Evolutionary conservation across 345 rosid genomes (phyloP), one percentile per base, ranked within the genome.

Genomic region (Arabidopsis arenosa): DNA sequence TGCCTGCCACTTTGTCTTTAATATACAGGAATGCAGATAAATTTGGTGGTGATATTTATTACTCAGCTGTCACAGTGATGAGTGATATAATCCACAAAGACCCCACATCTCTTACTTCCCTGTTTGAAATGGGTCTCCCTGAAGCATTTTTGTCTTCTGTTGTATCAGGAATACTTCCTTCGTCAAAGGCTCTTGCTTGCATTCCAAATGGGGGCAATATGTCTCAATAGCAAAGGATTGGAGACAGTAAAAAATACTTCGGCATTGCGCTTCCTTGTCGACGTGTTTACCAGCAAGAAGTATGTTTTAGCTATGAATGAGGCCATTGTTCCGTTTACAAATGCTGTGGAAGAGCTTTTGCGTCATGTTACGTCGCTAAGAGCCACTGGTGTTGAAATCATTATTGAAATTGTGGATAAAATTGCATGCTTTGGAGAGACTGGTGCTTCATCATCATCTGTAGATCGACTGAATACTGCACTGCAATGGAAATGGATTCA

Each of bases 21-120:
- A 87, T 94, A 83, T 90, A 83, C 79, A 79, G 69, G 72, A 86
- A 89, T 79, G 86, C 91, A 12, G 89, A 82, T 79, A 94, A 88
- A 77, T 92, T 94, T 86, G 96, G 97, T 59, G 95, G 98, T 52
- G 98, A 92, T 63, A 92, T 94, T 45, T 94, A 89, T 73, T 83
- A 88, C 84, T 90, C 98, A 32, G 96, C 98, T 70, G 98, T 94
- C 77, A 92, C 97, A 51, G 93, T 94, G 47, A 94, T 94, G 98
- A 92, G 97, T 80, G 97, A 94, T 74, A 86, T 92, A 58, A 89
- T 94, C 79, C 98, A 94, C 85, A 94, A 92, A 80, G 97, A 94
- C 72, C 98, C 98, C 48, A 92, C 97, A 48, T 89, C 93, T 74
- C 92, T 90, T 73, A 74, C 95, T 36, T 80, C 81, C 13, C 83